Base-by-base conservation (phyloP, 345 rosid species). In the Noccaea bulbosa region DNA sequence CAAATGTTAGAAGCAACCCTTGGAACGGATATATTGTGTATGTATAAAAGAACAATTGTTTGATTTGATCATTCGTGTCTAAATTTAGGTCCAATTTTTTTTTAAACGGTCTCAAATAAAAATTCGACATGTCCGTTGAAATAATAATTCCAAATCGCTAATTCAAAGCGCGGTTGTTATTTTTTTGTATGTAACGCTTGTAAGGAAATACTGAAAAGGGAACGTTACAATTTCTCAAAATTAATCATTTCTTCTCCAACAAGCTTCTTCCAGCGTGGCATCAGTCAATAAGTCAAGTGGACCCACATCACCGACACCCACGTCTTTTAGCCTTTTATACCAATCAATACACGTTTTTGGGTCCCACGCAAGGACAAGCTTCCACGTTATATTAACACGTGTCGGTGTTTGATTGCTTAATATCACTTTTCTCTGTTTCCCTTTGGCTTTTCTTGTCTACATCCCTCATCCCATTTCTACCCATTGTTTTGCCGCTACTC, bases 251-350 rank as follows among this genome's bases (percentile, higher is more conserved):
- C 54, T 62, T 41, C 48, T 39, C 17, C 5, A 35, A 34, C 56
- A 67, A 74, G 50, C 12, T 6, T 43, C 0, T 51, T 38, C 74
- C 79, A 39, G 2, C 57, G 27, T 70, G 72, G 76, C 76, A 49
- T 2, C 3, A 16, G 24, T 75, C 46, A 57, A 58, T 57, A 24
- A 50, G 66, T 63, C 49, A 39, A 24, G 33, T 55, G 67, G 79
- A 14, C 67, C 75, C 76, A 43, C 30, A 4, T n/a, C 32, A 69
- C 79, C 75, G 75, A 76, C 79, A 48, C 5, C 5, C 55, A 65
- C 76, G 71, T 76, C 62, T 65, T 62, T 70, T 41, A 38, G 27
- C 64, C 62, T 65, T 62, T 76, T 41, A 38, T 34, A 54, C 73
- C 73, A 74, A 69, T 56, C 71, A 76, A 7, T 49, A 47, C 54